Base-by-base conservation (phyloP, 106 monocot genomes). In the Phalaenopsis aphrodite region DNA sequence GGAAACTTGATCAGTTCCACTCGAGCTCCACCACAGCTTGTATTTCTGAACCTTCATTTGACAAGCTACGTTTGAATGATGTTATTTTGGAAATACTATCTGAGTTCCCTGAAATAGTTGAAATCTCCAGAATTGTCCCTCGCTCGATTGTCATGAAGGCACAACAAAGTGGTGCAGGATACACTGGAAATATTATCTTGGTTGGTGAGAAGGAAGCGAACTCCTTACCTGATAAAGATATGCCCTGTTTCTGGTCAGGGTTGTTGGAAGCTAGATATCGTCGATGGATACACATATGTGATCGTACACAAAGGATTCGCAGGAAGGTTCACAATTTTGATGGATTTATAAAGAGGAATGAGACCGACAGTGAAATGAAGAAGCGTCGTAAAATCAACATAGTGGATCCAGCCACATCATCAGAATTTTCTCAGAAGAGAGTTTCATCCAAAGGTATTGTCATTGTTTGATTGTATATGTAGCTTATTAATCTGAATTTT, bases 1-100 rank as follows among this genome's bases (percentile, higher is more conserved):
- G 55, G 68, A 86, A 85, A 78, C 93, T 95, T 52, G 88, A 90
- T 77, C 80, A 88, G 43, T 89, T 92, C 55, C 94, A 98, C 75
- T 79, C 57, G 46, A 58, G 72, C 79, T 75, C 72, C 36, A 75
- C 55, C 46, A 23, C 36, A 61, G 55, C 47, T 72, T 78, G 79
- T 71, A 72, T 52, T 64, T 73, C 82, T 79, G 80, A 75, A 64
- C 68, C 52, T 66, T 87, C 81, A 43, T 41, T 39, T 78, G 82
- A 89, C 41, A 81, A 69, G n/a, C 65, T 78, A 72, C 56, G 87
- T 43, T 72, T 93, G 67, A 61, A 91, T 82, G 80, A 94, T 72
- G 87, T 84, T 24, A 77, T 84, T 17, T 71, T 38, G 45, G 95
- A 99, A 72, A 23, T 90, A 41, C 76, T 86, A 69, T 48, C 43